These are phyloP conservation scores for Kewa caespitosa DNA, from an alignment of 179 eudicot species.

Conservation along the genomic window DNA sequence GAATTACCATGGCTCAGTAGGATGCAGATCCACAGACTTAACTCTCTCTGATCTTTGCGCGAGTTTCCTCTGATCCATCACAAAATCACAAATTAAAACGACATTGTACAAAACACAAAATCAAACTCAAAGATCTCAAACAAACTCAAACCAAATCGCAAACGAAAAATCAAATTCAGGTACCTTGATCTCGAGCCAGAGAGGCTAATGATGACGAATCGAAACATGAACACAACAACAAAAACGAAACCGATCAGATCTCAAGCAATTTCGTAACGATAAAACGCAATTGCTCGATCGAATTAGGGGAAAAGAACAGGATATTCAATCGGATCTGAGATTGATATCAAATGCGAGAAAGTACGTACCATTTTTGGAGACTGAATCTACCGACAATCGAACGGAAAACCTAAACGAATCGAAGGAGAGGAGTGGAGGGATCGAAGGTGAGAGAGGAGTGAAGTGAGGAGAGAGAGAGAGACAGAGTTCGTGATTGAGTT, in stretches of 20 bases:
- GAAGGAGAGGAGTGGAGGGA: slow-evolving; percentile 4
- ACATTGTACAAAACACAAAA: background rate
- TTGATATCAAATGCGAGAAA: slow-evolving; percentile 3
- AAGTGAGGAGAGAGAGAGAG: slow-evolving; percentile 19
- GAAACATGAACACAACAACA: slow-evolving; percentile 14
- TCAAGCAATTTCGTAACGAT: slow-evolving; percentile 4
- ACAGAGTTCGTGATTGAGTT: too few species aligned
- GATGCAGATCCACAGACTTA: slow-evolving; percentile 91
- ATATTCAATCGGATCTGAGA: slow-evolving; percentile 26
- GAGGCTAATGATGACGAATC: slow-evolving; percentile 57
- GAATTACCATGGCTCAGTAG: slow-evolving; percentile 86
- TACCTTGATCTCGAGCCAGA: slow-evolving; percentile 86
- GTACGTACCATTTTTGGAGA: slow-evolving; percentile 31
- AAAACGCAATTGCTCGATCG: background rate
- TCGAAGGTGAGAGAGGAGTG: slow-evolving; percentile 22
- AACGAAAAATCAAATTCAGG: slow-evolving; percentile 6
- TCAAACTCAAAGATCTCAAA: slow-evolving; percentile 5
- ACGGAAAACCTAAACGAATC: background rate
- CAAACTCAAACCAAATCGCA: too few species aligned
- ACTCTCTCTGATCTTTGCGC: slow-evolving; percentile 94
- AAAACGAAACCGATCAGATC: slow-evolving; percentile 26
- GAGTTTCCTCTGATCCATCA: slow-evolving; percentile 70
- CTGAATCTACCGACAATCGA: slow-evolving; percentile 6
- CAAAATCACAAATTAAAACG: slow-evolving; percentile 18
- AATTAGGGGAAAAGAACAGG: background rate